Evolutionary conservation across 2,329 filamentous ascomycete genomes (phyloP).

Genomic region (Neofusicoccum cordaticola): DNA sequence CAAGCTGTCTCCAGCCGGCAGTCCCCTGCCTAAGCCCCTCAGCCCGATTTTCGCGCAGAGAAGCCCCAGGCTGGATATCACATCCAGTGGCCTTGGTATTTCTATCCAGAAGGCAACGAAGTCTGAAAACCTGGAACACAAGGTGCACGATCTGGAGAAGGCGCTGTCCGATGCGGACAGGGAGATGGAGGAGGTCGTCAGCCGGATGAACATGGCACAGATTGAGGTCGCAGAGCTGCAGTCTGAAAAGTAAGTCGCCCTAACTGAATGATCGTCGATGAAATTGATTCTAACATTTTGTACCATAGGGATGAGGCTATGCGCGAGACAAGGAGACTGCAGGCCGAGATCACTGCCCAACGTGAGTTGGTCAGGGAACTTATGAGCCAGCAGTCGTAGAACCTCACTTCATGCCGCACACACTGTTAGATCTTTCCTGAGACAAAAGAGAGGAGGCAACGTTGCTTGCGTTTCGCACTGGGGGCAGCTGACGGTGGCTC

Average conservation of each 20-base stretch:
- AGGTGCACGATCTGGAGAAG: slow-evolving; percentile 81
- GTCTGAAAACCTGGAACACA: slow-evolving; percentile 71
- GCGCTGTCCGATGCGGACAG: slow-evolving; percentile 71
- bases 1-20: slow-evolving; percentile 36
- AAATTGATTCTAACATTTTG: neutral
- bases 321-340: slow-evolving; percentile 66
- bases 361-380: slow-evolving; percentile 56
- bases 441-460: neutral
- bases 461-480: neutral
- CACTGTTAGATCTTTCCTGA: neutral
- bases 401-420: neutral
- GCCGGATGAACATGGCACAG: slow-evolving; percentile 77
- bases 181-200: slow-evolving; percentile 81
- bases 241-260: slow-evolving; percentile 53
- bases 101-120: slow-evolving; percentile 66
- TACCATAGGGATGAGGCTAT: slow-evolving; percentile 64
- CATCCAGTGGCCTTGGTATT: slow-evolving; percentile 59
- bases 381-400: slow-evolving; percentile 27
- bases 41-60: slow-evolving; percentile 61
- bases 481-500: neutral
- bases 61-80: slow-evolving; percentile 60
- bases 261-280: neutral
- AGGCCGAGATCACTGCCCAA: slow-evolving; percentile 65
- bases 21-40: slow-evolving; percentile 55
- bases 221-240: slow-evolving; percentile 80